Evolutionary conservation across 1,284 basidiomycete species (phyloP), one percentile per base, ranked within the genome.

Genomic region (Trichosporon sp.): DNA sequence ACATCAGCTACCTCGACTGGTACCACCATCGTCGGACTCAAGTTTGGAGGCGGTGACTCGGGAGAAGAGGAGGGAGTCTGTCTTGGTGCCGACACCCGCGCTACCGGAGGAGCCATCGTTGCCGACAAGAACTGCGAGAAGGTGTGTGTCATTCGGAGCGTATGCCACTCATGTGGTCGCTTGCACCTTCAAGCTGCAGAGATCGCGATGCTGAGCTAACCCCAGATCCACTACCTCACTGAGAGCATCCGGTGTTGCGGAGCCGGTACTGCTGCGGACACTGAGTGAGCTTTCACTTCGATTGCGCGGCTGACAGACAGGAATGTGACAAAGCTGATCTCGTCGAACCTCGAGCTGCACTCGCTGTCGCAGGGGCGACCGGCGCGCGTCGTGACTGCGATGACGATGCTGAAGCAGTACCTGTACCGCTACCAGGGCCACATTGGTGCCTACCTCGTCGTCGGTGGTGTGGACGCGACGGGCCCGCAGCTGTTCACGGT

Each of bases 51-150:
- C 60, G 83, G 86, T 60, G 83, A 83, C 70, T 78, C 79, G 9
- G 83, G 82, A 1, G 82, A 83, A 65, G 90, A 90, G 75, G 93
- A 94, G 80, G 97, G 96, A 3, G 90, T 99, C 70, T 89, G 98
- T 15, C 88, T 99, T 12, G 97, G 96, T 58, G 97, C 97, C 38
- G 97, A 99, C 84, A 99, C 97, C 0, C 88, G 96, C 77, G 94
- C 95, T 2, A 98, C 96, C 0, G 93, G 91, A 75, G 96, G 96
- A 0, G 89, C 90, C 25, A 98, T 99, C 75, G 94, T 99, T 15
- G 95, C 95, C 0, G 96, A 98, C 86, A 98, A 98, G 89, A 98
- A 98, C 85, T 99, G 96, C 83, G 96, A 98, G 86, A 99, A 99
- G 91, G 94, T 93, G 68, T 66, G 85, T 70, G n/a, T 65, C 56